Evolutionary conservation across 176 grass and related monocot genomes (phyloP).

Genomic region (Musa schizocarpa): DNA sequence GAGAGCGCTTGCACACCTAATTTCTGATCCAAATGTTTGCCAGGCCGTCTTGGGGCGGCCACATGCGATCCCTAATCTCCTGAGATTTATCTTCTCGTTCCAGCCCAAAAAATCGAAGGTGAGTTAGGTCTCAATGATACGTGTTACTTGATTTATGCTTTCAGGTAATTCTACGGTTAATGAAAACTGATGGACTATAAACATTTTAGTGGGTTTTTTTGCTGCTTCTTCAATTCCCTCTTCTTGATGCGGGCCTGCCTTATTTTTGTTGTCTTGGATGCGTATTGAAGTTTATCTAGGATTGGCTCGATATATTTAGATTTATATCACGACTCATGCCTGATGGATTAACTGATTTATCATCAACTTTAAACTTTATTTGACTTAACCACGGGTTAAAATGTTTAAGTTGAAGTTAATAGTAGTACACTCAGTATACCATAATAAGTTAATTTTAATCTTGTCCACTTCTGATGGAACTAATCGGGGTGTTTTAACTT

Average conservation of each 20-base stretch:
- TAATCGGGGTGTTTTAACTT: too few relatives aligned
- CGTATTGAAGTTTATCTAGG: too few relatives aligned
- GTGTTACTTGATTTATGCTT: too few relatives aligned
- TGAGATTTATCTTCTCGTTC: constrained; percentile 89
- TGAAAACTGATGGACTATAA: not conserved
- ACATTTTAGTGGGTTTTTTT: not conserved
- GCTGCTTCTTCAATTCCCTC: not conserved
- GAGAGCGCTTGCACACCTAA: constrained; percentile 67
- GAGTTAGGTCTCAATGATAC: not conserved
- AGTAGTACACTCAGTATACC: too few relatives aligned
- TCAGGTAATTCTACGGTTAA: not conserved
- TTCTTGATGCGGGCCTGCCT: not conserved
- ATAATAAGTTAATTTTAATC: too few relatives aligned
- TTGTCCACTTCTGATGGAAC: too few relatives aligned
- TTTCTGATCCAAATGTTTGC: constrained; percentile 55
- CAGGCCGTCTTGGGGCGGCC: constrained; percentile 54
- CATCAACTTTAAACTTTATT: too few relatives aligned
- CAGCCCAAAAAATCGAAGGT: constrained; percentile 79
- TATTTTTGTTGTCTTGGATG: not conserved
- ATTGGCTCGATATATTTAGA: too few relatives aligned
- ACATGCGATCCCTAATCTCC: constrained; percentile 56
- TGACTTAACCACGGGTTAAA: too few relatives aligned
- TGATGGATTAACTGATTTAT: too few relatives aligned
- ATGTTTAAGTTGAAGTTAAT: too few relatives aligned
- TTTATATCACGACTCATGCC: too few relatives aligned